A percentile compares a stretch with the other conserved stretches of the same genome.
Conservation (phyloP, 2,329 filamentous ascomycete genomes). For the Fusarium sp. region DNA sequence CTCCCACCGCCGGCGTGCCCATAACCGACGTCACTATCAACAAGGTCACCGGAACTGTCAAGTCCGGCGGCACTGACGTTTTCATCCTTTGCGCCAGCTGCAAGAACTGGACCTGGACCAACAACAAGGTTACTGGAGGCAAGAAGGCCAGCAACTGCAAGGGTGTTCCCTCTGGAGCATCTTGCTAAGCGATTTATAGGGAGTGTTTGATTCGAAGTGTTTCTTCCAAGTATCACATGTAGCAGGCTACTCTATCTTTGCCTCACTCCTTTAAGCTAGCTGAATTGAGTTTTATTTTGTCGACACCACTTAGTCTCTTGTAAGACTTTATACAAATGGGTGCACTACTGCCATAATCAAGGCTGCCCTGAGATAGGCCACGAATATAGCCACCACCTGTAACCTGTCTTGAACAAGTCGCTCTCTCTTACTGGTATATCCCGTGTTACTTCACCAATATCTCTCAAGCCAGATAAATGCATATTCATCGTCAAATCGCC, state of each 20-base stretch:
- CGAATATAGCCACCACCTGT: too few relatives aligned
- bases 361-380: too few relatives aligned
- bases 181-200: conserved; percentile 24
- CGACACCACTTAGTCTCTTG: too few relatives aligned
- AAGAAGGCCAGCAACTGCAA: conserved; percentile 50
- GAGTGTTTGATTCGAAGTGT: too few relatives aligned
- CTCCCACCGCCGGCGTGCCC: conserved; percentile 62
- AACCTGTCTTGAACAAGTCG: too few relatives aligned
- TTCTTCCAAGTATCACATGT: too few relatives aligned
- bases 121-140: conserved; percentile 62
- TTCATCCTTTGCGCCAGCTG: conserved; percentile 66
- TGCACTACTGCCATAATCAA: too few relatives aligned
- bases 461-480: conserved; percentile 27
- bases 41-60: conserved; percentile 57
- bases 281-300: too few relatives aligned
- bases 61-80: conserved; percentile 54
- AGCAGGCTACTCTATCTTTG: too few relatives aligned
- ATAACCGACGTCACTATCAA: conserved; percentile 61
- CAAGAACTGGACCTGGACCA: conserved; percentile 63
- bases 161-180: conserved; percentile 43
- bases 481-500: conserved; percentile 35
- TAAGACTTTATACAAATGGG: too few relatives aligned
- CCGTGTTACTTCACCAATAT: conserved; percentile 13
- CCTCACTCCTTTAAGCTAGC: too few relatives aligned
- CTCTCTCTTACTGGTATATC: conserved; percentile 2